A percentile compares a stretch with the other conserved stretches of the same genome.
phyloP scores from a whole-genome alignment of 208 protist species.

The Trypanosoma theileri region DNA sequence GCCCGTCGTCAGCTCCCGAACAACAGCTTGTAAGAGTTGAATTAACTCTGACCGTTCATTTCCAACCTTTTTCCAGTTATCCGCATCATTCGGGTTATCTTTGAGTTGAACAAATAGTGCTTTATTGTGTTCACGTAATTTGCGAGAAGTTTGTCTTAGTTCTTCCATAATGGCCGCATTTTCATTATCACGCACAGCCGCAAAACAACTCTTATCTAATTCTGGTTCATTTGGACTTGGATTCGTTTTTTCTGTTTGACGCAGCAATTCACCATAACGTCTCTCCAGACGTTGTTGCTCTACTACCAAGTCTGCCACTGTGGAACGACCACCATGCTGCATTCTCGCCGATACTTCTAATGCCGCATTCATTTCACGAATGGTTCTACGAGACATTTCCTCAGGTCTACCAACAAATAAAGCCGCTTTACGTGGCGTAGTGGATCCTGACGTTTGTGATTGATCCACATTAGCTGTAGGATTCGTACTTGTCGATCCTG shows the following conservation, averaged over 20 bases:
- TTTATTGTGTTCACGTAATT: conserved; percentile 81
- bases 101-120: conserved; percentile 84
- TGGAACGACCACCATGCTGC: conserved; percentile 51
- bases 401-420: conserved; percentile 16
- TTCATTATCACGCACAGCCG: conserved; percentile 34
- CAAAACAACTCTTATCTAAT: conserved; percentile 51
- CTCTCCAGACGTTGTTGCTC: conserved; percentile 78
- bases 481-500: background rate
- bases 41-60: conserved; percentile 86
- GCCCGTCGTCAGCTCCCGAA: conserved; percentile 76
- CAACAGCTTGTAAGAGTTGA: conserved; percentile 51
- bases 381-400: conserved; percentile 26
- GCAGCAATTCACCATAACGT: conserved; percentile 83
- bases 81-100: conserved; percentile 89
- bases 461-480: background rate
- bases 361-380: conserved; percentile 39
- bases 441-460: background rate
- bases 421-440: conserved; percentile 29
- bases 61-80: conserved; percentile 91
- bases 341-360: conserved; percentile 29
- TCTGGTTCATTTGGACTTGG: conserved; percentile 58
- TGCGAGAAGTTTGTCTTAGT: conserved; percentile 52
- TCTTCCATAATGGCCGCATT: conserved; percentile 56
- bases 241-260: conserved; percentile 41
- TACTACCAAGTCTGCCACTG: conserved; percentile 74